phyloP scores from a whole-genome alignment of 1,284 basidiomycete genomes.

The Boletus mariae region DNA sequence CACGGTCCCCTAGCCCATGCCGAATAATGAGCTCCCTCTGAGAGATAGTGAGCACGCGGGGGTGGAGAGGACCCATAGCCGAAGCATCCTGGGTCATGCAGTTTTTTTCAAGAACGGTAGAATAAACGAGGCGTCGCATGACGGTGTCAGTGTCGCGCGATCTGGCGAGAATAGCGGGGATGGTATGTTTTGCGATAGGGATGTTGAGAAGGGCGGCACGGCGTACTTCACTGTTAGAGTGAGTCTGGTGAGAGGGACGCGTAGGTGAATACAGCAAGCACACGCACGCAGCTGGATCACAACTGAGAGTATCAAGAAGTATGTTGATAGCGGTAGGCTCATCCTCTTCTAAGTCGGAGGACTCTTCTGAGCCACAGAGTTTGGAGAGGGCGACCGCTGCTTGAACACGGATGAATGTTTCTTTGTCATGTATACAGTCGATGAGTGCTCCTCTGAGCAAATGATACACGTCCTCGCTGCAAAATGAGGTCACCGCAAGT shows the following conservation, averaged over 20 bases:
- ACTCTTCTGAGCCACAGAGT: slow-evolving; percentile 75
- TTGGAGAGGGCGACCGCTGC: slow-evolving; percentile 85
- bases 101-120: slow-evolving; percentile 49
- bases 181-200: slow-evolving; percentile 56
- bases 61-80: slow-evolving; percentile 57
- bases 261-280: background rate
- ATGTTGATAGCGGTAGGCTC: slow-evolving; percentile 65
- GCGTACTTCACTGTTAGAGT: slow-evolving; percentile 74
- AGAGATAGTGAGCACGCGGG: slow-evolving; percentile 65
- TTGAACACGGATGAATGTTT: slow-evolving; percentile 78
- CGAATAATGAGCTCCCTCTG: slow-evolving; percentile 79
- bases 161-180: slow-evolving; percentile 73
- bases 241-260: slow-evolving; percentile 2
- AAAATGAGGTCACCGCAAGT: background rate
- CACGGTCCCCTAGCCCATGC: slow-evolving; percentile 86
- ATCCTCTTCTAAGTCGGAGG: slow-evolving; percentile 61
- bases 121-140: slow-evolving; percentile 81
- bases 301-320: slow-evolving; percentile 69
- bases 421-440: slow-evolving; percentile 85
- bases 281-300: slow-evolving; percentile 78
- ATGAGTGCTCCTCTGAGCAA: slow-evolving; percentile 67
- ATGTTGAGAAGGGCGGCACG: slow-evolving; percentile 83
- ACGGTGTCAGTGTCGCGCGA: slow-evolving; percentile 84
- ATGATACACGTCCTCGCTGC: slow-evolving; percentile 76
- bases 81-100: slow-evolving; percentile 17